These are phyloP conservation scores for Lasiodiplodia citricola DNA, from an alignment of 2,329 filamentous ascomycete species.

Conservation along the genomic window DNA sequence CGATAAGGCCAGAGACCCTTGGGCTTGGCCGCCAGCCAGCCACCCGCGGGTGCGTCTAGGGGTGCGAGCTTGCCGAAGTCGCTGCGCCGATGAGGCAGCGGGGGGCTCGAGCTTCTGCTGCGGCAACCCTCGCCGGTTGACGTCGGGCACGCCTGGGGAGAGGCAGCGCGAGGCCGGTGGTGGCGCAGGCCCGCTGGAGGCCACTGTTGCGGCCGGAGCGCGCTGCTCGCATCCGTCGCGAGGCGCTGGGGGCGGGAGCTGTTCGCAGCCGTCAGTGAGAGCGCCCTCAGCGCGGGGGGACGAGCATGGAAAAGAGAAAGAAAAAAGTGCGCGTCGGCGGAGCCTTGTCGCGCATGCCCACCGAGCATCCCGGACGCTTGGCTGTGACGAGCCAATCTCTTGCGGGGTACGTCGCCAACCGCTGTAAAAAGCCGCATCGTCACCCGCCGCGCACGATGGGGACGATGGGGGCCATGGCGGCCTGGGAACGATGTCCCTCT, in stretches of 20 bases:
- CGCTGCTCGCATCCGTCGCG: too few species aligned
- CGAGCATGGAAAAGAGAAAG: not conserved
- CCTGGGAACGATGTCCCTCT: conserved; percentile 8
- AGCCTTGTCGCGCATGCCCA: conserved; percentile 5
- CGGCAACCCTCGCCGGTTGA: conserved; percentile 13
- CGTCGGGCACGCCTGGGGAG: not conserved
- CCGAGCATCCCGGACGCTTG: conserved; percentile 15
- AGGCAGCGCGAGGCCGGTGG: not conserved
- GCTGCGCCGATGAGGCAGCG: conserved; percentile 19
- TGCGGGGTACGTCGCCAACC: conserved; percentile 19
- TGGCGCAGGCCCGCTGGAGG: not conserved
- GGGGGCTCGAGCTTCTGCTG: conserved; percentile 21
- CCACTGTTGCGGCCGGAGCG: not conserved
- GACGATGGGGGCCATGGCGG: not conserved
- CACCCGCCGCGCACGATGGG: conserved; percentile 10
- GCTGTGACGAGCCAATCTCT: conserved; percentile 20
- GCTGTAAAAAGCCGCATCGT: conserved; percentile 24
- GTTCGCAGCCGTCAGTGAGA: too few species aligned
- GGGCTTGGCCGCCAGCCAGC: conserved; percentile 18
- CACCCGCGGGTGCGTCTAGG: conserved; percentile 7
- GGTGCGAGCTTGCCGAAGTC: conserved; percentile 20
- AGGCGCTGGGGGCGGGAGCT: too few species aligned
- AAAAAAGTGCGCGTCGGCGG: conserved; percentile 14
- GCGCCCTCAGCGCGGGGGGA: not conserved
- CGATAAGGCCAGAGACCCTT: conserved; percentile 17